Conservation (phyloP, 345 rosid genomes). For the Aethionema arabicum region DNA sequence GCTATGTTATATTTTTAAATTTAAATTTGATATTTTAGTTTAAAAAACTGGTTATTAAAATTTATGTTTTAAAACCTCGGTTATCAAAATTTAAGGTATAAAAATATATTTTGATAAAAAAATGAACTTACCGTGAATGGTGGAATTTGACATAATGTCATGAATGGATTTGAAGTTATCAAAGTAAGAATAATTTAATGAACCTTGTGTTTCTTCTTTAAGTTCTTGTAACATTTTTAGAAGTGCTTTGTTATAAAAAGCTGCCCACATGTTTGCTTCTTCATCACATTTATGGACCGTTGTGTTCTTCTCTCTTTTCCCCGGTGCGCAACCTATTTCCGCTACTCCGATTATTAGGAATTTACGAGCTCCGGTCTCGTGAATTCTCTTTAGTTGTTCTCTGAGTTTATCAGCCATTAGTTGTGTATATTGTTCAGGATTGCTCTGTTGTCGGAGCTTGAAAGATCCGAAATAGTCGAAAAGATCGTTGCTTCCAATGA, state of each 20-base stretch:
- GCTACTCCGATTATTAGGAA: too few species aligned
- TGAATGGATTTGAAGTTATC: conserved; percentile 44
- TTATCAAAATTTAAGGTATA: too few species aligned
- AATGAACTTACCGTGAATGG: conserved; percentile 43
- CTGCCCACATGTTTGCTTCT: conserved; percentile 34
- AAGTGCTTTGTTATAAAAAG: conserved; percentile 43
- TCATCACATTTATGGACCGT: conserved; percentile 44
- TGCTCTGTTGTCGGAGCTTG: conserved; percentile 28
- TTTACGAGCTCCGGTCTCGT: too few species aligned
- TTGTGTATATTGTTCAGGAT: conserved; percentile 39
- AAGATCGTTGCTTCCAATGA: too few species aligned
- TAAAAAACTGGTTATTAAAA: too few species aligned
- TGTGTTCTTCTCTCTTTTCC: too few species aligned
- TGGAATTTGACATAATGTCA: conserved; percentile 40
- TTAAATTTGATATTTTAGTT: too few species aligned
- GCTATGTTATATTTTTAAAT: too few species aligned
- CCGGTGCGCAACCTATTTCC: too few species aligned
- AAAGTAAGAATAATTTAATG: conserved; percentile 47
- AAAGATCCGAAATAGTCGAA: conserved; percentile 44
- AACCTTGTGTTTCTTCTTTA: conserved; percentile 38
- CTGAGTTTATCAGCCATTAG: conserved; percentile 37
- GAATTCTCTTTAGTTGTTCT: too few species aligned
- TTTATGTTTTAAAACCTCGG: too few species aligned
- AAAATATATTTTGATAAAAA: too few species aligned
- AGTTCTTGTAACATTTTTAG: conserved; percentile 38